A percentile compares a stretch with the other conserved stretches of the same genome.
These are phyloP conservation scores for Vitis hybrid DNA, from an alignment of 177 flowering plant genomes.

Conservation along the genomic window DNA sequence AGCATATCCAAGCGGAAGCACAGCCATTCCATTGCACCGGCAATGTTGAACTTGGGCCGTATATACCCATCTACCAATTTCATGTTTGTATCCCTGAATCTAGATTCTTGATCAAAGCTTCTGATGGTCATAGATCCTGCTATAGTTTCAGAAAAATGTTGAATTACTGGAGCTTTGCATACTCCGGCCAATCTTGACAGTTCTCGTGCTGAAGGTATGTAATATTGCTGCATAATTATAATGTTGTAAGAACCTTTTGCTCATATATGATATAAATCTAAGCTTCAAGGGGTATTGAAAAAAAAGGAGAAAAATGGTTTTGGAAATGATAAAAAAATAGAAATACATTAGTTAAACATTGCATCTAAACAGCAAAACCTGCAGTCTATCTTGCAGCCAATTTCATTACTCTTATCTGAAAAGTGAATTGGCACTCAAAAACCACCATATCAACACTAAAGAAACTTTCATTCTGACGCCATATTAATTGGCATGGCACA, in stretches of 20 bases:
- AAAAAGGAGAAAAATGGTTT: too few species aligned
- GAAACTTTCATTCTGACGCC: too few species aligned
- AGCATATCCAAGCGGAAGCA: slow-evolving; percentile 66
- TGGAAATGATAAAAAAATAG: too few species aligned
- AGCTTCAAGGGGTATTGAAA: background rate
- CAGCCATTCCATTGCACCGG: slow-evolving; percentile 71
- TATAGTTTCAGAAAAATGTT: slow-evolving; percentile 72
- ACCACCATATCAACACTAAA: too few species aligned
- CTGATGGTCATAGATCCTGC: slow-evolving; percentile 68
- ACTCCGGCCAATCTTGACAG: slow-evolving; percentile 59
- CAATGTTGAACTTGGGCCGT: slow-evolving; percentile 53
- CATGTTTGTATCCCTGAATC: slow-evolving; percentile 53
- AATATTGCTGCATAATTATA: slow-evolving; percentile 54
- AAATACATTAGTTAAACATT: too few species aligned
- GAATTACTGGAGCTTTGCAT: slow-evolving; percentile 72
- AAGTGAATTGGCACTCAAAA: too few species aligned
- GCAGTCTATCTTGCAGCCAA: too few species aligned
- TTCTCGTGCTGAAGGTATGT: slow-evolving; percentile 67
- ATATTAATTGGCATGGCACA: too few species aligned
- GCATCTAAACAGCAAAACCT: too few species aligned
- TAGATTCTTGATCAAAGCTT: slow-evolving; percentile 57
- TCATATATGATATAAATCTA: background rate
- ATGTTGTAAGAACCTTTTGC: background rate
- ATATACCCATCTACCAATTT: slow-evolving; percentile 44
- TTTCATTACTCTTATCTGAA: too few species aligned